Evolutionary conservation across 768 basidiomycete genomes (phyloP).

Genomic region (Russula sp.): DNA sequence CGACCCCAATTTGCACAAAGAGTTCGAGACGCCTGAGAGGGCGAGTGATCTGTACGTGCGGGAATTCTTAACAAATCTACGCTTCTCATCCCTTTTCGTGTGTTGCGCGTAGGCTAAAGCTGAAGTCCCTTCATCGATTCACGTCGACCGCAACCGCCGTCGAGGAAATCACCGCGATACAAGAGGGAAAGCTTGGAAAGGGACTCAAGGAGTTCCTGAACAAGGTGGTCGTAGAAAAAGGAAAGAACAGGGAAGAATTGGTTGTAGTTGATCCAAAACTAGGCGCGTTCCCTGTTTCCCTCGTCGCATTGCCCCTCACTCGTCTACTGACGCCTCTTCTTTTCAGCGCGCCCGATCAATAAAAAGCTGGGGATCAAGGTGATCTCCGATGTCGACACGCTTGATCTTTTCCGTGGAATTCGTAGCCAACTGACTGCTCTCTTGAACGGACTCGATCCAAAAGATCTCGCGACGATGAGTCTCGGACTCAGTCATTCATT

Average conservation of each 20-base stretch:
- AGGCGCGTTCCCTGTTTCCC: slow-evolving; percentile 57
- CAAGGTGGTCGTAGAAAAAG: slow-evolving; percentile 79
- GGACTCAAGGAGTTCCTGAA: slow-evolving; percentile 89
- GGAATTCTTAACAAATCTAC: background rate
- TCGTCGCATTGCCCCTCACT: background rate
- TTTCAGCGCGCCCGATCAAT: slow-evolving; percentile 50
- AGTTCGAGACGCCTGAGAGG: slow-evolving; percentile 87
- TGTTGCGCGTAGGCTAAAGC: slow-evolving; percentile 91
- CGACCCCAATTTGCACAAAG: slow-evolving; percentile 80
- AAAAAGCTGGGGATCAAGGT: slow-evolving; percentile 95
- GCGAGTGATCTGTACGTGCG: slow-evolving; percentile 85
- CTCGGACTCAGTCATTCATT: slow-evolving; percentile 95
- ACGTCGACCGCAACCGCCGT: slow-evolving; percentile 94
- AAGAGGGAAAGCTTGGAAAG: slow-evolving; percentile 89
- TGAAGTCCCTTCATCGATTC: slow-evolving; percentile 94
- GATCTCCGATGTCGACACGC: slow-evolving; percentile 44
- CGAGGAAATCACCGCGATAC: slow-evolving; percentile 90
- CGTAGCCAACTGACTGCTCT: slow-evolving; percentile 80
- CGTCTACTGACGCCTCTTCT: background rate
- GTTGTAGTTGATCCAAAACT: slow-evolving; percentile 87
- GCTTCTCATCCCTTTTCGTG: too few relatives aligned
- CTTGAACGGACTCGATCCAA: slow-evolving; percentile 85
- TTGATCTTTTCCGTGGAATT: slow-evolving; percentile 94
- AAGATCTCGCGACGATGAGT: slow-evolving; percentile 95
- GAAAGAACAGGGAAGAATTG: slow-evolving; percentile 79